phyloP scores from a whole-genome alignment of 108 stramenopile species.

The Pseudonitzschia pungens region DNA sequence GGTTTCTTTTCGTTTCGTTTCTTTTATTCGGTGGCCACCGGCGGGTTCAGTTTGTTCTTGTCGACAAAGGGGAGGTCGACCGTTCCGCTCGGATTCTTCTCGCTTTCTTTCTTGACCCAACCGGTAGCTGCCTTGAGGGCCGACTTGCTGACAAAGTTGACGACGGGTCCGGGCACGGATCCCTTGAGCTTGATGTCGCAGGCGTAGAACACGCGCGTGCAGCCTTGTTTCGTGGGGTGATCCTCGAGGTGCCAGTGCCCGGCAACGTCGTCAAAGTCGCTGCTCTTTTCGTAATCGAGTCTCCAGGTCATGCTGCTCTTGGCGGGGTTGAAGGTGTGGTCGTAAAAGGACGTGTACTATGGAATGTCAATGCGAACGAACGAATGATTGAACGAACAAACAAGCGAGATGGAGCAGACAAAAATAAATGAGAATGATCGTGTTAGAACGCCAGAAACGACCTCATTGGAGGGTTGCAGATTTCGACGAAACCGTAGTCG shows the following conservation, averaged over 20 bases:
- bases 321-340: constrained; percentile 49
- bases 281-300: constrained; percentile 70
- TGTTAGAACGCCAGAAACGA: too few relatives aligned
- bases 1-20: not conserved
- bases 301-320: constrained; percentile 63
- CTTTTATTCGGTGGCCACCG: not conserved
- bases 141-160: constrained; percentile 66
- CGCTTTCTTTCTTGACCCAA: constrained; percentile 81
- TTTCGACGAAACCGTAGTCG: too few relatives aligned
- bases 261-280: constrained; percentile 72
- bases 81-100: constrained; percentile 35
- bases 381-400: too few relatives aligned
- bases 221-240: constrained; percentile 46
- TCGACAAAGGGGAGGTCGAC: constrained; percentile 21
- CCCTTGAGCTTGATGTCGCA: constrained; percentile 65
- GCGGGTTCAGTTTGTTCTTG: not conserved
- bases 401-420: too few relatives aligned
- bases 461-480: too few relatives aligned
- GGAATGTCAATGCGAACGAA: not conserved
- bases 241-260: constrained; percentile 77
- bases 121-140: constrained; percentile 64
- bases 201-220: constrained; percentile 72
- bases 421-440: not conserved
- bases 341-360: constrained; percentile 62
- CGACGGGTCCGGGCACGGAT: constrained; percentile 54